Percentiles rank a stretch among this genome's conserved stretches.
phyloP scores from a whole-genome alignment of 768 basidiomycete species.

The Auricularia sp. region DNA sequence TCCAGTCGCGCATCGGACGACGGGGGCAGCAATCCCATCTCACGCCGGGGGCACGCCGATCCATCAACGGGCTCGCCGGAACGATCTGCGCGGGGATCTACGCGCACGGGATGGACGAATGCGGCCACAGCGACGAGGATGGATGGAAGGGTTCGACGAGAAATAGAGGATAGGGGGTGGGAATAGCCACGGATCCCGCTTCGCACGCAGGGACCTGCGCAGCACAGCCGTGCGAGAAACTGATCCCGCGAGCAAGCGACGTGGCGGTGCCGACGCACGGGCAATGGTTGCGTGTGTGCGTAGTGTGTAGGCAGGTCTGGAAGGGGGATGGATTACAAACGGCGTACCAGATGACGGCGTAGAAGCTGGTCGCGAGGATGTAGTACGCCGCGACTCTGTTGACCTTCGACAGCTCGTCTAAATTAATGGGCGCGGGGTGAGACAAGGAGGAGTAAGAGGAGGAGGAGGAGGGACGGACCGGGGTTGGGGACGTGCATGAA shows the following conservation, averaged over 20 bases:
- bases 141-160: not conserved
- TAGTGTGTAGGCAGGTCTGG: not conserved
- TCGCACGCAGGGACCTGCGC: not conserved
- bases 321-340: not conserved
- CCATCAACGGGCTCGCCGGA: too few species aligned
- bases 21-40: too few species aligned
- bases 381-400: constrained; percentile 4
- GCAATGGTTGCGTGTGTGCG: not conserved
- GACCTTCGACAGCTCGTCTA: not conserved
- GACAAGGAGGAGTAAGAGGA: too few species aligned
- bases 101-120: not conserved
- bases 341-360: constrained; percentile 5
- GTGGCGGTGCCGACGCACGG: too few species aligned
- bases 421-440: too few species aligned
- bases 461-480: not conserved
- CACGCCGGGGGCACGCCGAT: too few species aligned
- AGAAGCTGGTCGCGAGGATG: constrained; percentile 4
- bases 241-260: too few species aligned
- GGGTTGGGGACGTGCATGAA: not conserved
- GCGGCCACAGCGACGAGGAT: not conserved
- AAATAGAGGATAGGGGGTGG: not conserved
- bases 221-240: not conserved
- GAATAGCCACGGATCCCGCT: too few species aligned
- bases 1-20: too few species aligned
- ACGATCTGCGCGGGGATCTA: too few species aligned